Percentiles rank a stretch among this genome's conserved stretches.
phyloP scores from a whole-genome alignment of 2,329 filamentous ascomycete species.

The Aspergillus puulaauensis region DNA sequence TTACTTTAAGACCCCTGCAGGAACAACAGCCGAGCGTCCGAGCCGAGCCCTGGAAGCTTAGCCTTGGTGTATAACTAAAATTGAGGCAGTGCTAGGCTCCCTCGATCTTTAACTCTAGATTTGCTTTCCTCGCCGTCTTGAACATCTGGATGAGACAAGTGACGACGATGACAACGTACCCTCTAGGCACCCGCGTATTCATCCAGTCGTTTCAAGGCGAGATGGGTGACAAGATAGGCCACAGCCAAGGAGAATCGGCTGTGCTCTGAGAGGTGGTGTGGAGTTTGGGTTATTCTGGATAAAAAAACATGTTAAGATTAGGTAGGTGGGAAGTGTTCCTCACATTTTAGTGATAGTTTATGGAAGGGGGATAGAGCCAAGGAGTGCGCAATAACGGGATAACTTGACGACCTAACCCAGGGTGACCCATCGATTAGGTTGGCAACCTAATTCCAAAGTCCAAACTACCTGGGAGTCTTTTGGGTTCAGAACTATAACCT shows the following conservation, averaged over 20 bases:
- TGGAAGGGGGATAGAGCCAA: too few species aligned
- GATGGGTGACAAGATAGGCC: neutral
- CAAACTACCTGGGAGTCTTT: neutral
- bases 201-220: neutral
- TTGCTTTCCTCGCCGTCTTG: neutral
- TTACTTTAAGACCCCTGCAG: neutral
- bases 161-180: neutral
- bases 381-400: too few species aligned
- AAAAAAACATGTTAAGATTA: too few species aligned
- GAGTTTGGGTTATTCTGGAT: too few species aligned
- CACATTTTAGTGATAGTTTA: too few species aligned
- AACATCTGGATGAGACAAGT: neutral
- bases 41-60: neutral
- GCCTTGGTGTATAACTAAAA: neutral
- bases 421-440: neutral
- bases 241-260: neutral
- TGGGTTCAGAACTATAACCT: neutral
- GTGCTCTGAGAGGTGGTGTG: too few species aligned
- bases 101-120: neutral
- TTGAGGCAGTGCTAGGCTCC: constrained; percentile 8
- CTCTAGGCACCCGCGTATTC: neutral
- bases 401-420: neutral
- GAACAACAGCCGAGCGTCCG: neutral
- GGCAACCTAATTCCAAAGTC: neutral
- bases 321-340: too few species aligned